phyloP scores from a whole-genome alignment of 495 filamentous ascomycete genomes.

The Amniculicola lignicola region DNA sequence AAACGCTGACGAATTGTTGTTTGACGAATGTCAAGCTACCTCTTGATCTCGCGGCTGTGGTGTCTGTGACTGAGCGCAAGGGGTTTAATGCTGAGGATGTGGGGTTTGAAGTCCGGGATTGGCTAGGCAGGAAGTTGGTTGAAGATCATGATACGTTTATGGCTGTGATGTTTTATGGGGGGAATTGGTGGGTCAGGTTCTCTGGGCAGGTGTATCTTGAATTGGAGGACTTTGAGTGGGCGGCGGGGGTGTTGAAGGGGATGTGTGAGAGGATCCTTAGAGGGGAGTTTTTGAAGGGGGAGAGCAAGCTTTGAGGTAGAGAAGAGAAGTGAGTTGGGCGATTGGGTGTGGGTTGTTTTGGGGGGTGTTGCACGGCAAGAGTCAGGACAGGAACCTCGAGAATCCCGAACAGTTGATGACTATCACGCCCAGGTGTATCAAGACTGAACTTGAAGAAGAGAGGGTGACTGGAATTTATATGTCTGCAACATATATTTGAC shows the following conservation, averaged over 20 bases:
- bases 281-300: slow-evolving; percentile 43
- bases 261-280: slow-evolving; percentile 58
- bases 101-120: slow-evolving; percentile 45
- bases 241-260: slow-evolving; percentile 56
- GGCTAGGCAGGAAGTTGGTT: slow-evolving; percentile 51
- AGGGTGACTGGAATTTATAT: too few relatives aligned
- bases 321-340: too few relatives aligned
- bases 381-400: too few relatives aligned
- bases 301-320: slow-evolving; percentile 4
- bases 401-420: too few relatives aligned
- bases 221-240: slow-evolving; percentile 71
- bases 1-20: slow-evolving; percentile 47
- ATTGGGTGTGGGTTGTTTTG: too few relatives aligned
- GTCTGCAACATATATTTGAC: too few relatives aligned
- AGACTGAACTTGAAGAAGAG: too few relatives aligned
- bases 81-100: slow-evolving; percentile 33
- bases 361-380: too few relatives aligned
- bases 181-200: slow-evolving; percentile 64
- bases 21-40: slow-evolving; percentile 76
- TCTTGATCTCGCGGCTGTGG: slow-evolving; percentile 42
- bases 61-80: slow-evolving; percentile 18
- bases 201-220: slow-evolving; percentile 81
- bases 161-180: slow-evolving; percentile 57
- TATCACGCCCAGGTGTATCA: too few relatives aligned
- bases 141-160: slow-evolving; percentile 69